Conservation (phyloP, 2,329 filamentous ascomycete genomes). For the Blastomyces percursus region DNA sequence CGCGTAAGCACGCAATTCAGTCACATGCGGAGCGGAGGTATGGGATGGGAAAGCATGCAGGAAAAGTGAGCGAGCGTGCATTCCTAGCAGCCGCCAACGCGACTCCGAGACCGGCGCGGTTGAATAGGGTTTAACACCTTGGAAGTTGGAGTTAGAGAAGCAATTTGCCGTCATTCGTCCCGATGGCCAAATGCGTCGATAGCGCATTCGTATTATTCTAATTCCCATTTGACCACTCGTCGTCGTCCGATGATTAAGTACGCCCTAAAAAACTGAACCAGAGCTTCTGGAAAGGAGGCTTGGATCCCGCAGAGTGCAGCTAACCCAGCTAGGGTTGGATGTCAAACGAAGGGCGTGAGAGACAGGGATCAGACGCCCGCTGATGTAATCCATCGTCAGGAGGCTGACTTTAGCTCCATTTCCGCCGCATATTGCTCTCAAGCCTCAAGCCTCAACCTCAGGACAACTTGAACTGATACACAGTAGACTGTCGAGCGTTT, state of each 20-base stretch:
- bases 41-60: neutral
- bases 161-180: neutral
- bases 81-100: neutral
- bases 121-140: neutral
- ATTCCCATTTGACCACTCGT: neutral
- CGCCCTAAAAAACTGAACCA: neutral
- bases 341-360: constrained; percentile 11
- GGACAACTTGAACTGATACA: neutral
- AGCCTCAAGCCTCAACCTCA: neutral
- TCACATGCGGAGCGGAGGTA: neutral
- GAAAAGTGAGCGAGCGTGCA: neutral
- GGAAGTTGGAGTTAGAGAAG: neutral
- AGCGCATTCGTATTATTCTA: neutral
- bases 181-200: neutral
- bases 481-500: neutral
- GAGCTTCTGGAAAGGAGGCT: neutral
- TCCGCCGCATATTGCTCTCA: neutral
- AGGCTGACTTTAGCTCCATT: neutral
- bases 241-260: no score
- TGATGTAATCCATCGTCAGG: neutral
- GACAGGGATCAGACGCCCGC: neutral
- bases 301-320: neutral
- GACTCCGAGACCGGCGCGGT: neutral
- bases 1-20: neutral
- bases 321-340: constrained; percentile 4